phyloP scores from a whole-genome alignment of 495 filamentous ascomycete species.

The Aspergillus affinis region DNA sequence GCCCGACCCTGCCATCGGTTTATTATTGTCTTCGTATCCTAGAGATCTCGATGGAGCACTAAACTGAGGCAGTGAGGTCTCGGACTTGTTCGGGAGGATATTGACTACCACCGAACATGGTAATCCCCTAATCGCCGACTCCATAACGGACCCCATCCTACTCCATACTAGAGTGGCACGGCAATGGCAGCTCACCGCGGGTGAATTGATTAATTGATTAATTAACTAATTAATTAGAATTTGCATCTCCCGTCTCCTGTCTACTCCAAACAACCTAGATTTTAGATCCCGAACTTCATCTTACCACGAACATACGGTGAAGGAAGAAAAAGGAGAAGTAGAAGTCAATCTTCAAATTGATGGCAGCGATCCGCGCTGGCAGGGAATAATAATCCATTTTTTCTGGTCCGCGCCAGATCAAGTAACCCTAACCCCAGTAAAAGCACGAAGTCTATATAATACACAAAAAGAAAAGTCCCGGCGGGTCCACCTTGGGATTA shows the following conservation, averaged over 20 bases:
- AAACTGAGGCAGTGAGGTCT: too few relatives aligned
- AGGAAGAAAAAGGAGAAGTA: neutral
- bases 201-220: neutral
- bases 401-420: neutral
- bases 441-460: neutral
- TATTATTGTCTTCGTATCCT: too few relatives aligned
- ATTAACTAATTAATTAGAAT: neutral
- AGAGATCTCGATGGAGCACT: too few relatives aligned
- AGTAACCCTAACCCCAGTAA: too few relatives aligned
- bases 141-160: too few relatives aligned
- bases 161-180: too few relatives aligned
- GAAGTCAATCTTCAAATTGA: neutral
- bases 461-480: constrained; percentile 1
- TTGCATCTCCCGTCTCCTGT: neutral
- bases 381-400: neutral
- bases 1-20: too few relatives aligned
- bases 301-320: too few relatives aligned
- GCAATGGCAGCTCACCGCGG: neutral
- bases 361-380: neutral
- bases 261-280: neutral
- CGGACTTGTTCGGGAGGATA: too few relatives aligned
- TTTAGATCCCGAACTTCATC: neutral
- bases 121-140: too few relatives aligned
- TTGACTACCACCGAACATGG: too few relatives aligned
- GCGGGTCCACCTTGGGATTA: neutral